Conservation (phyloP, 1,139 yeast genomes). For the Sugiyamaella pinicola region DNA sequence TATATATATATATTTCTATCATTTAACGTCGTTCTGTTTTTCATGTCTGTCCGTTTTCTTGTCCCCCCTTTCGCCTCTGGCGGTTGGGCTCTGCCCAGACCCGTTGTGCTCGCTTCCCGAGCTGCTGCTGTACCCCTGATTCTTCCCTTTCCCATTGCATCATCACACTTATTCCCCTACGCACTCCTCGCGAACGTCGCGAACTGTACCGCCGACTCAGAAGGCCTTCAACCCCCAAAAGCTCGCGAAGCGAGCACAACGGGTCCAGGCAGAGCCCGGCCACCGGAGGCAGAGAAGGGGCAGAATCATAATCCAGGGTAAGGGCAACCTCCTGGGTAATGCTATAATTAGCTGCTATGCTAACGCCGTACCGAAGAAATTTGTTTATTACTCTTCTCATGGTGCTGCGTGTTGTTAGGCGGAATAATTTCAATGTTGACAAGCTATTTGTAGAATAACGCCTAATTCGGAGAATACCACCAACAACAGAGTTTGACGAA, state of each 20-base stretch:
- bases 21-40: background rate
- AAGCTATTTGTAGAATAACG: background rate
- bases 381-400: conserved; percentile 2
- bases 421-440: conserved; percentile 10
- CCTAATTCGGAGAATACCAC: background rate
- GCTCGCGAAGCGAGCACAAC: too few species aligned
- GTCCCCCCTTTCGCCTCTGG: background rate
- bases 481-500: conserved; percentile 1
- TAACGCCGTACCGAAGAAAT: conserved; percentile 5
- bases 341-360: conserved; percentile 9
- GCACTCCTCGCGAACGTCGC: too few species aligned
- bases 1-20: background rate
- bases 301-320: conserved; percentile 5
- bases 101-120: background rate
- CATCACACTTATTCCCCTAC: too few species aligned
- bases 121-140: background rate
- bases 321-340: background rate
- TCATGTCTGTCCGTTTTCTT: background rate
- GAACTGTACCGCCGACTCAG: too few species aligned
- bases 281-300: too few species aligned
- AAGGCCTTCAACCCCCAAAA: too few species aligned
- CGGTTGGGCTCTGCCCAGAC: background rate
- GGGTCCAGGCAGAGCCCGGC: too few species aligned
- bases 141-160: background rate
- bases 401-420: conserved; percentile 2